These are phyloP conservation scores for Diversispora eburnea DNA, from an alignment of 192 early-diverging fungal species.

Conservation along the genomic window DNA sequence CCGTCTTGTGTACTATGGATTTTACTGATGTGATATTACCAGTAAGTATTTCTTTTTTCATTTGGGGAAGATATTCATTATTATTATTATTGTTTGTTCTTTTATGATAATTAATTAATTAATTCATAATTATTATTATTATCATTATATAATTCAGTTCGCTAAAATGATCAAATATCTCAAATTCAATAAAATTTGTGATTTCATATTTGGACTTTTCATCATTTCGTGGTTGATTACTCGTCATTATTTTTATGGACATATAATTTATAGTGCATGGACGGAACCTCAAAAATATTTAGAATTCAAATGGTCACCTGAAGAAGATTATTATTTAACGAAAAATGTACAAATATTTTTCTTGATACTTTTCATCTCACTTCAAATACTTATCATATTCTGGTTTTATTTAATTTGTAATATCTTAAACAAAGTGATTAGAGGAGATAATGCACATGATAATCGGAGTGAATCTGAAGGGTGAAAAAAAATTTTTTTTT, in stretches of 20 bases:
- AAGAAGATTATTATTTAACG: slow-evolving; percentile 53
- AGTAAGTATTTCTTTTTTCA: slow-evolving; percentile 35
- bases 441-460: slow-evolving; percentile 68
- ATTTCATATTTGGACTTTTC: slow-evolving; percentile 72
- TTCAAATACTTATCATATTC: slow-evolving; percentile 70
- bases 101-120: too few species aligned
- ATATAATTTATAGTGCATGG: slow-evolving; percentile 63
- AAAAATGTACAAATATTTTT: slow-evolving; percentile 48
- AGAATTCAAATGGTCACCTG: slow-evolving; percentile 55
- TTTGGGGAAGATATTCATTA: too few species aligned
- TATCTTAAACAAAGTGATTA: slow-evolving; percentile 54
- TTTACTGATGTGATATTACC: slow-evolving; percentile 75
- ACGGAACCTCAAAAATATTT: slow-evolving; percentile 44
- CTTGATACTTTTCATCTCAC: slow-evolving; percentile 54
- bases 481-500: slow-evolving; percentile 26
- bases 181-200: slow-evolving; percentile 54
- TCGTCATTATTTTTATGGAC: slow-evolving; percentile 65
- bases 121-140: too few species aligned
- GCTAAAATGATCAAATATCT: slow-evolving; percentile 82
- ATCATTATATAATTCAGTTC: slow-evolving; percentile 31
- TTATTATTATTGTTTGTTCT: too few species aligned
- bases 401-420: slow-evolving; percentile 75
- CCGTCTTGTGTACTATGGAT: slow-evolving; percentile 74
- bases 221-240: slow-evolving; percentile 73
- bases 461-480: slow-evolving; percentile 56